Evolutionary conservation across 2,329 filamentous ascomycete genomes (phyloP).

Genomic region (Zasmidium citrigriseum): DNA sequence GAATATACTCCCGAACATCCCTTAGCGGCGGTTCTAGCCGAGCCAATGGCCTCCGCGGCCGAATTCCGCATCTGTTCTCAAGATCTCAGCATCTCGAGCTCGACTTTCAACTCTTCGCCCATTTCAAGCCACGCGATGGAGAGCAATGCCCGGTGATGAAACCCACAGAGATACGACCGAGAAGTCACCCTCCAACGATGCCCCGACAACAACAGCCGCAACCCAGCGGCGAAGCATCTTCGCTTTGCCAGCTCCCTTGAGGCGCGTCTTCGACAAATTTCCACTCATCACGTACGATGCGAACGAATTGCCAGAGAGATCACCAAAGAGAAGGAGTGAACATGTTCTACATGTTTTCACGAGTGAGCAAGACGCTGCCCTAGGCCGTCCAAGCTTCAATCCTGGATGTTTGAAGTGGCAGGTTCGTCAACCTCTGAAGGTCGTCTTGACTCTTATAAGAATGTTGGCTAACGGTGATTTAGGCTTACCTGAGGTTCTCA

Average conservation of each 20-base stretch:
- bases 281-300: slow-evolving; percentile 74
- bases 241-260: slow-evolving; percentile 72
- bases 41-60: background rate
- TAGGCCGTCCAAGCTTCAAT: slow-evolving; percentile 76
- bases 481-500: slow-evolving; percentile 83
- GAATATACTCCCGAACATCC: too few relatives aligned
- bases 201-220: slow-evolving; percentile 12
- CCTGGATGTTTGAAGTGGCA: slow-evolving; percentile 96
- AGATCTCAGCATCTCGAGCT: background rate
- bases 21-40: too few relatives aligned
- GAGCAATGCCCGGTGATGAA: slow-evolving; percentile 28
- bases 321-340: slow-evolving; percentile 48
- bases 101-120: background rate
- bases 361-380: slow-evolving; percentile 60
- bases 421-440: slow-evolving; percentile 53
- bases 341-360: slow-evolving; percentile 77
- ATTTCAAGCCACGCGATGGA: slow-evolving; percentile 18
- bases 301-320: slow-evolving; percentile 71
- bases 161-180: slow-evolving; percentile 2
- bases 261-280: slow-evolving; percentile 79
- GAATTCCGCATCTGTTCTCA: background rate
- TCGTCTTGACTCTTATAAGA: background rate
- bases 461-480: slow-evolving; percentile 7
- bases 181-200: background rate
- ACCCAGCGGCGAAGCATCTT: slow-evolving; percentile 37